These are phyloP conservation scores for Suillus plorans DNA, from an alignment of 768 basidiomycete genomes.

Conservation along the genomic window DNA sequence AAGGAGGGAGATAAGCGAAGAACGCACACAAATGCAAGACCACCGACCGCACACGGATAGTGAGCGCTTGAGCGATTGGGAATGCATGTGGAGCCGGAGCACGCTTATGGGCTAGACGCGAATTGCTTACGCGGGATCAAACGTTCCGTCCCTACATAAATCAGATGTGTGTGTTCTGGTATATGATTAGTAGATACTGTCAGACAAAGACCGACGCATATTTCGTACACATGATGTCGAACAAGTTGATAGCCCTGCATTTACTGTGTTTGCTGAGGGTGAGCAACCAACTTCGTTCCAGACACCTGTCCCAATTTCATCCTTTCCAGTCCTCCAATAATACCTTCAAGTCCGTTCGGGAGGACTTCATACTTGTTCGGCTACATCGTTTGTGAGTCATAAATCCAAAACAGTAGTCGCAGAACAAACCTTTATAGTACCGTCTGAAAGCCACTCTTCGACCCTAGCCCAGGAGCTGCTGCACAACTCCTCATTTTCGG, in stretches of 20 bases:
- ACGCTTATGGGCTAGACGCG: no score
- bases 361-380: slow-evolving; percentile 42
- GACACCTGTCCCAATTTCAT: slow-evolving; percentile 39
- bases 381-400: slow-evolving; percentile 21
- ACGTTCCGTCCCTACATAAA: no score
- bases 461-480: slow-evolving; percentile 19
- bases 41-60: no score
- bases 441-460: slow-evolving; percentile 27
- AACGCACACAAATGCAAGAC: no score
- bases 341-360: slow-evolving; percentile 38
- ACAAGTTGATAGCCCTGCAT: not conserved
- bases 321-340: slow-evolving; percentile 35
- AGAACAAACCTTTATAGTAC: slow-evolving; percentile 24
- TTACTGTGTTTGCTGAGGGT: slow-evolving; percentile 38
- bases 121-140: no score
- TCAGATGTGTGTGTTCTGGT: no score
- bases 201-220: no score
- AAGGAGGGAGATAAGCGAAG: no score
- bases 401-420: not conserved
- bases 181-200: no score
- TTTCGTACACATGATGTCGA: not conserved
- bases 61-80: no score
- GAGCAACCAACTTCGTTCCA: slow-evolving; percentile 42
- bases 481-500: slow-evolving; percentile 21
- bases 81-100: no score